These are phyloP conservation scores for Candida rishiriensis DNA, from an alignment of 805 yeast genomes.

Conservation along the genomic window DNA sequence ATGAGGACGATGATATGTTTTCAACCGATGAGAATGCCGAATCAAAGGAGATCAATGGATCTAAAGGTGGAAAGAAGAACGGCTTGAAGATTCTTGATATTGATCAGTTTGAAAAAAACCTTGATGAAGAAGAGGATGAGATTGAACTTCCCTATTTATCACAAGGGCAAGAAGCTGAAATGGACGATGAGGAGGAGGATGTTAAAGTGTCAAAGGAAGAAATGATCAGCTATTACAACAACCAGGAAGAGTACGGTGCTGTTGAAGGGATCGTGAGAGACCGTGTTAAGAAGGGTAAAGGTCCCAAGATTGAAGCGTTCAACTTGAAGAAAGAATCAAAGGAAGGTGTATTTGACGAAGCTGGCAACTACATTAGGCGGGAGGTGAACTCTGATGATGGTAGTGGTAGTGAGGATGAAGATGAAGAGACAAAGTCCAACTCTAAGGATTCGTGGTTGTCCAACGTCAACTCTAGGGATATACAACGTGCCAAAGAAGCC, in stretches of 20 bases:
- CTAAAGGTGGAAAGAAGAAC: neutral
- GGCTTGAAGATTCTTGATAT: constrained; percentile 29
- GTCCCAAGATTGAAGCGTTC: constrained; percentile 58
- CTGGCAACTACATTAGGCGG: constrained; percentile 51
- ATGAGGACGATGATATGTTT: constrained; percentile 39
- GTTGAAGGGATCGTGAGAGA: constrained; percentile 5
- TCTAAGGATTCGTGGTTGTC: constrained; percentile 32
- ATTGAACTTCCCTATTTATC: constrained; percentile 3
- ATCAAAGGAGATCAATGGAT: constrained; percentile 1
- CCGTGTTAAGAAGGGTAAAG: constrained; percentile 12
- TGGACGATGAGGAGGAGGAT: constrained; percentile 10
- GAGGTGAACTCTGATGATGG: constrained; percentile 22
- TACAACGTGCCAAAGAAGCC: constrained; percentile 21
- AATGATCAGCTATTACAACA: constrained; percentile 26
- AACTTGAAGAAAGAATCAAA: constrained; percentile 51
- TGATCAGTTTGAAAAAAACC: constrained; percentile 31
- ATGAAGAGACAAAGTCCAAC: constrained; percentile 10
- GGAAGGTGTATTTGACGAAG: constrained; percentile 56
- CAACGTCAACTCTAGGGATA: constrained; percentile 18
- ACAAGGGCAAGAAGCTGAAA: constrained; percentile 1
- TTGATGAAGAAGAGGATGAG: constrained; percentile 15
- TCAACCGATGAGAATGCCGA: constrained; percentile 27
- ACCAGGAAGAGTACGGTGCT: constrained; percentile 23
- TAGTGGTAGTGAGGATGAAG: constrained; percentile 16
- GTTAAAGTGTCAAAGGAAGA: constrained; percentile 1